phyloP scores from a whole-genome alignment of 192 early-diverging fungal species.

The Coemansia asiatica region DNA sequence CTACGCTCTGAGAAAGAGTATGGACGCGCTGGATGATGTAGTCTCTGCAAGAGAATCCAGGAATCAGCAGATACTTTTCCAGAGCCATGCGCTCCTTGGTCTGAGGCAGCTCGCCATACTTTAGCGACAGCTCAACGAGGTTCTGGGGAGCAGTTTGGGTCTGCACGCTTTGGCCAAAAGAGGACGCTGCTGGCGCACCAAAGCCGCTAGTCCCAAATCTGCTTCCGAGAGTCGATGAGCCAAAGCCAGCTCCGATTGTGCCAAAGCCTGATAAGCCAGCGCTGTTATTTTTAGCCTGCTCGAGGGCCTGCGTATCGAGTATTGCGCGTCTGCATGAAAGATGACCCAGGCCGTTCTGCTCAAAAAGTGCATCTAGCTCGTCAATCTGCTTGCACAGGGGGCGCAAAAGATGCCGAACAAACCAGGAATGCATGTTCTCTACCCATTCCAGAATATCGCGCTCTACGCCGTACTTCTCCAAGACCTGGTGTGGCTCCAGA shows the following conservation, averaged over 20 bases:
- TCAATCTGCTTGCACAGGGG: conserved; percentile 49
- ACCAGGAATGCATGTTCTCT: conserved; percentile 55
- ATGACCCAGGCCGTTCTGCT: conserved; percentile 44
- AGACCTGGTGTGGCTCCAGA: conserved; percentile 49
- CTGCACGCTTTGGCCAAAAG: conserved; percentile 6
- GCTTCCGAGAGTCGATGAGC: conserved; percentile 12
- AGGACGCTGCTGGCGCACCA: neutral
- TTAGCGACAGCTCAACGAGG: conserved; percentile 38
- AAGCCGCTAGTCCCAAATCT: conserved; percentile 19
- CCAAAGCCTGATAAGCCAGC: neutral
- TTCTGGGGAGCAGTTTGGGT: conserved; percentile 29
- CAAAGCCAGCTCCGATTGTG: conserved; percentile 15
- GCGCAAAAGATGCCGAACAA: conserved; percentile 48
- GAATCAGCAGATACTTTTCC: conserved; percentile 52
- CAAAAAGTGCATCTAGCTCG: conserved; percentile 43
- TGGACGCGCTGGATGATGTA: conserved; percentile 50
- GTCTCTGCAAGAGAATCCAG: conserved; percentile 35
- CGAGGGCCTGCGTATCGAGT: conserved; percentile 34
- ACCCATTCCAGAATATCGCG: conserved; percentile 41
- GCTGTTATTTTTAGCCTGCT: conserved; percentile 25
- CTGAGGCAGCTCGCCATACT: conserved; percentile 40
- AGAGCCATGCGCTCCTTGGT: conserved; percentile 54
- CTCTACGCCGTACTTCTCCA: conserved; percentile 41
- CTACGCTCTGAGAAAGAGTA: conserved; percentile 43
- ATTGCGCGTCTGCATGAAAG: conserved; percentile 43